Evolutionary conservation across 306 rosid species (phyloP).

Genomic region (Castanea mollissima): DNA sequence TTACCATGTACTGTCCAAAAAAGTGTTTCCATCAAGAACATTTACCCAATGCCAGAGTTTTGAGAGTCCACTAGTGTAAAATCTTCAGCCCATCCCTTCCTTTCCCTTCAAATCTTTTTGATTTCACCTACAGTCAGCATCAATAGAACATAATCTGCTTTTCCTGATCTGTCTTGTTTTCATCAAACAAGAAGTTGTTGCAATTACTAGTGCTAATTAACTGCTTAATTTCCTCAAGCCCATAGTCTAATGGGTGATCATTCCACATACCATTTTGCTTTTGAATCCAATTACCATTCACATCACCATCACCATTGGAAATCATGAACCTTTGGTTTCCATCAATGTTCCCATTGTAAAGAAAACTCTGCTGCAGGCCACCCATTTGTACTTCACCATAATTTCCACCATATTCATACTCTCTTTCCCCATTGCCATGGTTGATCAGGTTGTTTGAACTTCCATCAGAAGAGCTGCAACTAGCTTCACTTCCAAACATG

Average conservation of each 20-base stretch:
- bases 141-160: slow-evolving; percentile 48
- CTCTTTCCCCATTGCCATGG: slow-evolving; percentile 29
- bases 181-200: slow-evolving; percentile 62
- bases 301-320: slow-evolving; percentile 15
- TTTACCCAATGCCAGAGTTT: not conserved
- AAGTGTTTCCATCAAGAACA: slow-evolving; percentile 12
- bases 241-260: slow-evolving; percentile 56
- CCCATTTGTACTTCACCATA: slow-evolving; percentile 20
- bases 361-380: slow-evolving; percentile 20
- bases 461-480: slow-evolving; percentile 70
- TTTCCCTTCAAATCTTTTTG: slow-evolving; percentile 32
- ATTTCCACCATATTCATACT: slow-evolving; percentile 20
- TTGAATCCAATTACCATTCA: slow-evolving; percentile 22
- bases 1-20: slow-evolving; percentile 20
- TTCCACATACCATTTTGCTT: slow-evolving; percentile 35
- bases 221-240: slow-evolving; percentile 67
- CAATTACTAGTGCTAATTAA: slow-evolving; percentile 42
- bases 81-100: slow-evolving; percentile 17
- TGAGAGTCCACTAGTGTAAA: slow-evolving; percentile 26
- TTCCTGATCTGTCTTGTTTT: slow-evolving; percentile 50
- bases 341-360: slow-evolving; percentile 27
- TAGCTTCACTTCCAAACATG: slow-evolving; percentile 52
- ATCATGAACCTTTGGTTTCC: slow-evolving; percentile 35
- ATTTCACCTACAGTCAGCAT: slow-evolving; percentile 45
- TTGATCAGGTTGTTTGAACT: slow-evolving; percentile 36